Conservation (phyloP, 2,329 filamentous ascomycete species). For the Colletotrichum caudatum region DNA sequence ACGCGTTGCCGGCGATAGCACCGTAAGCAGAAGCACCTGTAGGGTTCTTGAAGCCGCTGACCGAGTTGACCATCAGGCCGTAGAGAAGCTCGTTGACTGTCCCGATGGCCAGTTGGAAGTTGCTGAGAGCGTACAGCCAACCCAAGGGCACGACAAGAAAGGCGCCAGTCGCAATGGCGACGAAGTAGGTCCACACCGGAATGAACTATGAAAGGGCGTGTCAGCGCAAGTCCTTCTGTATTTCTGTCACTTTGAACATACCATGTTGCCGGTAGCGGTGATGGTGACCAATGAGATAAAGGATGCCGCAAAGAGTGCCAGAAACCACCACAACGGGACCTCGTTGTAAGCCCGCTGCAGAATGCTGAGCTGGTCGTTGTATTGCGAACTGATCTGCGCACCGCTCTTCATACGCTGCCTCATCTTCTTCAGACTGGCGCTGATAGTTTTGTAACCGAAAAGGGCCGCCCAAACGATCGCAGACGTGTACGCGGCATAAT, state of each 20-base stretch:
- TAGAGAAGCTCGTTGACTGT: conserved; percentile 67
- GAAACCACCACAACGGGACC: conserved; percentile 70
- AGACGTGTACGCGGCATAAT: conserved; percentile 66
- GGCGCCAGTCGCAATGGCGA: conserved; percentile 66
- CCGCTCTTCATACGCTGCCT: conserved; percentile 52
- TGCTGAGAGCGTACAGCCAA: conserved; percentile 71
- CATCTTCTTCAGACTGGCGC: conserved; percentile 49
- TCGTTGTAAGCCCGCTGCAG: conserved; percentile 69
- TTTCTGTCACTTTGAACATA: not conserved
- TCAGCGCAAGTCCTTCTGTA: not conserved
- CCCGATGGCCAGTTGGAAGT: conserved; percentile 55
- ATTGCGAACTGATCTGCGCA: conserved; percentile 60
- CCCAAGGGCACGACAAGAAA: conserved; percentile 68
- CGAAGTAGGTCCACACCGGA: conserved; percentile 70
- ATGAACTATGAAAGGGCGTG: conserved; percentile 56
- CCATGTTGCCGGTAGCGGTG: conserved; percentile 61
- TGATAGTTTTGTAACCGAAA: conserved; percentile 55
- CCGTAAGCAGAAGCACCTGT: conserved; percentile 69
- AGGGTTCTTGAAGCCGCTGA: conserved; percentile 61
- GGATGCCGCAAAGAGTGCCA: conserved; percentile 60
- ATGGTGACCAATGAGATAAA: conserved; percentile 61
- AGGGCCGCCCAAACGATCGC: conserved; percentile 64
- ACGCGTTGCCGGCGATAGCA: conserved; percentile 70
- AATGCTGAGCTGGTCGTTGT: conserved; percentile 69
- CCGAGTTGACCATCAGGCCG: conserved; percentile 68